Conservation (phyloP, 1,284 basidiomycete genomes). For the Pterulicium gracile region DNA sequence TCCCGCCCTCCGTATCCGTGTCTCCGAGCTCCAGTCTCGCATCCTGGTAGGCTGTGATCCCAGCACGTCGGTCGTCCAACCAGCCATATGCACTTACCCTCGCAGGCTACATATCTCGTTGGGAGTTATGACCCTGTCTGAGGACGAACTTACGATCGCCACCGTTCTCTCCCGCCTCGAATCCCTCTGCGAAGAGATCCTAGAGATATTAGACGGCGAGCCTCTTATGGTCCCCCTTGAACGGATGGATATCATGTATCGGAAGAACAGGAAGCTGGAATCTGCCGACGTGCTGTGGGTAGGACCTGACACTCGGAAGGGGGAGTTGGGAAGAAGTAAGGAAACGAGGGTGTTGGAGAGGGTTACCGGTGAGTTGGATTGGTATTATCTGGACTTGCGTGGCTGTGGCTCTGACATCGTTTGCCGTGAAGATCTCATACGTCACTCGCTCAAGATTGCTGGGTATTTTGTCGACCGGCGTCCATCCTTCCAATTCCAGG, state of each 20-base stretch:
- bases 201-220: conserved; percentile 17
- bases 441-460: conserved; percentile 23
- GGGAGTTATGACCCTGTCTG: conserved; percentile 36
- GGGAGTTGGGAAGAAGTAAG: not conserved
- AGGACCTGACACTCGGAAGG: conserved; percentile 22
- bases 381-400: no score
- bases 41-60: conserved; percentile 24
- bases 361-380: not conserved
- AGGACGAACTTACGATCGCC: not conserved
- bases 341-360: not conserved
- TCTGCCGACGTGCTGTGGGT: conserved; percentile 39
- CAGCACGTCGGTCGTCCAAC: conserved; percentile 31
- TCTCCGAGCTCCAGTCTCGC: conserved; percentile 25
- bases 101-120: conserved; percentile 39
- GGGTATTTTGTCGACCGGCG: conserved; percentile 26
- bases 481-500: conserved; percentile 38
- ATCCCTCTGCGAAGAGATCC: not conserved
- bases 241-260: conserved; percentile 31
- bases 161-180: not conserved
- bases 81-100: conserved; percentile 28
- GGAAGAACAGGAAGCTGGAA: conserved; percentile 22
- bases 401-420: no score
- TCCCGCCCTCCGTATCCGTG: conserved; percentile 19
- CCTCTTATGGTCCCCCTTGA: conserved; percentile 26
- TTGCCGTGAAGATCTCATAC: conserved; percentile 15